Evolutionary conservation across 805 yeast genomes (phyloP), one percentile per base, ranked within the genome.

Genomic region (Cyberlindnera saturnus): DNA sequence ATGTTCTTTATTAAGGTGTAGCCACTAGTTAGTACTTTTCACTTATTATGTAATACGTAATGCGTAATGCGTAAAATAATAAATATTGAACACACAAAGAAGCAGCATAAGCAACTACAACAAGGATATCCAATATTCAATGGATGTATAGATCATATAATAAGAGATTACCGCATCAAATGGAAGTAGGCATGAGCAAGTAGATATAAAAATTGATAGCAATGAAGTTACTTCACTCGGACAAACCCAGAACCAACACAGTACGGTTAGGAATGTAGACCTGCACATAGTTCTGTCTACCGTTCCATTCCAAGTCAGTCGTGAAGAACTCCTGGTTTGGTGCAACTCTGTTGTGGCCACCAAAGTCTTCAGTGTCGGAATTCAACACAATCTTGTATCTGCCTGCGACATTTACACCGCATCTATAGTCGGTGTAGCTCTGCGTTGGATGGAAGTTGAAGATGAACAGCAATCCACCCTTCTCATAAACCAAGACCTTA

Each of bases 381-480:
- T 85, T 84, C 55, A 93, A 68, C 26, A 86, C 81, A 40, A 90
- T 71, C 51, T 71, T 74, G 62, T 91, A 91, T 39, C 68, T 69
- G 7, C 98, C 99, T 0, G 91, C 71, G 11, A 56, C 66, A 23
- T 91, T 89, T 17, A 87, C 86, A n/a, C 99, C 98, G 38, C 91
- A 72, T 59, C 95, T 78, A 67, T 90, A 91, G 64, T 88, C 96
- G 2, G 86, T 70, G 63, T 71, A 91, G 2, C 95, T 85, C 43
- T 86, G 69, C 0, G 84, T 75, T 29, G 96, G 95, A 64, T 91
- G 87, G 73, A 93, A 87, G 64, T 93, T 91, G 73, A 90, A 89
- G 28, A 90, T 71, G 56, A 91, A 93, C 40, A 93, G 58, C 29
- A 87, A 72, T 0, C 90, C 93, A 42, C 83, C 87, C 52, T 97